A percentile compares a stretch with the other conserved stretches of the same genome.
Evolutionary conservation across 2,329 filamentous ascomycete species (phyloP).

Genomic region (Kalaharituber pfeilii): DNA sequence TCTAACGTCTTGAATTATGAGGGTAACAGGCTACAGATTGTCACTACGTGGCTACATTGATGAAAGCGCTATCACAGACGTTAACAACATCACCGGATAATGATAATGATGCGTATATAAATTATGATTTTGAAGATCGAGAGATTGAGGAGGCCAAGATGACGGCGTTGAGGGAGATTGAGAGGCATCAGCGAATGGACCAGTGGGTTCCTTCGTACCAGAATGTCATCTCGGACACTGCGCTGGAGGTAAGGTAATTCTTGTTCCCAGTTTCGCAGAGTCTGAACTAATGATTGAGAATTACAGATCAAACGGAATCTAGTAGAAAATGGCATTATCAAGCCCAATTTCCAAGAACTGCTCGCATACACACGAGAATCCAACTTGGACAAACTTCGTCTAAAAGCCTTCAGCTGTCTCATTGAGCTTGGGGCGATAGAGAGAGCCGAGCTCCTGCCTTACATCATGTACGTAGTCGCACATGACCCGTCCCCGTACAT

Average conservation of each 20-base stretch:
- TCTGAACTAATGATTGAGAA: no score
- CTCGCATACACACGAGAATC: slow-evolving; percentile 48
- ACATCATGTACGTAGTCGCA: slow-evolving; percentile 41
- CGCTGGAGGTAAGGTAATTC: slow-evolving; percentile 35
- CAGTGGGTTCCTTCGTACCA: slow-evolving; percentile 52
- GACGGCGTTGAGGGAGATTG: slow-evolving; percentile 43
- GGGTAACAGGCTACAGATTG: slow-evolving; percentile 58
- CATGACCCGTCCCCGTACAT: slow-evolving; percentile 48
- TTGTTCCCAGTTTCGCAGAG: no score
- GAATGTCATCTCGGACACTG: slow-evolving; percentile 41
- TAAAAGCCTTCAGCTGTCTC: slow-evolving; percentile 48
- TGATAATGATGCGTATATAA: slow-evolving; percentile 33
- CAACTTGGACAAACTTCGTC: slow-evolving; percentile 44
- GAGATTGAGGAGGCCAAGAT: slow-evolving; percentile 32
- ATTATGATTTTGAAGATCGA: slow-evolving; percentile 28
- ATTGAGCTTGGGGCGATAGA: slow-evolving; percentile 45
- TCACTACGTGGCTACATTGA: slow-evolving; percentile 67
- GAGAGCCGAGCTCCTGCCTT: slow-evolving; percentile 37
- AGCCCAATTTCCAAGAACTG: slow-evolving; percentile 38
- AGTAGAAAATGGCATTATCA: slow-evolving; percentile 48
- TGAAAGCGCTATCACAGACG: slow-evolving; percentile 40
- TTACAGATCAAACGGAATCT: slow-evolving; percentile 32
- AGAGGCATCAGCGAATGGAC: slow-evolving; percentile 48
- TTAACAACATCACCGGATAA: slow-evolving; percentile 31
- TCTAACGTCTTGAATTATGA: slow-evolving; percentile 4